Evolutionary conservation across 805 yeast species (phyloP).

Genomic region (Suhomyces kilbournensis): DNA sequence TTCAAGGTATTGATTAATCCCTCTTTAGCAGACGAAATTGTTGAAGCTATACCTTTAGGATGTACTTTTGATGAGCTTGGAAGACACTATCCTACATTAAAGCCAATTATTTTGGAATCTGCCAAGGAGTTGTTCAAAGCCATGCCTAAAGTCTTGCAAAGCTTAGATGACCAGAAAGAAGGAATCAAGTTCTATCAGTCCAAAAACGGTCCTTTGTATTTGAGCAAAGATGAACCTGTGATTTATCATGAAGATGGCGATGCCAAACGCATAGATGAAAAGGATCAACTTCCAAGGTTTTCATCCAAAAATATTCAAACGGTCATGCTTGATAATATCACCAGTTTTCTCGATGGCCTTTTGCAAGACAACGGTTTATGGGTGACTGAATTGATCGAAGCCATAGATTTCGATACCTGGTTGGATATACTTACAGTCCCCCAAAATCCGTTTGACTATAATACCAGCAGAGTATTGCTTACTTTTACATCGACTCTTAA

Average conservation of each 20-base stretch:
- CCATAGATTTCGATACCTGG: slow-evolving; percentile 43
- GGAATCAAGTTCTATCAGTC: slow-evolving; percentile 48
- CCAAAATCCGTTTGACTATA: slow-evolving; percentile 61
- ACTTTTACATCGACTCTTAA: slow-evolving; percentile 55
- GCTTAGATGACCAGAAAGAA: slow-evolving; percentile 18
- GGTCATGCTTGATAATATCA: slow-evolving; percentile 48
- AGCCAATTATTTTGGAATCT: slow-evolving; percentile 53
- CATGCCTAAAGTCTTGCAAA: slow-evolving; percentile 22
- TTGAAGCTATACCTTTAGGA: slow-evolving; percentile 60
- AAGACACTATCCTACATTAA: slow-evolving; percentile 76
- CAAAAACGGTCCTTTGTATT: slow-evolving; percentile 35
- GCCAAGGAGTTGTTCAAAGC: slow-evolving; percentile 42
- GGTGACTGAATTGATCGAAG: slow-evolving; percentile 36
- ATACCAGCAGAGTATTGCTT: slow-evolving; percentile 51
- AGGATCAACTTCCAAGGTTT: not conserved
- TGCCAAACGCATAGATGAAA: not conserved
- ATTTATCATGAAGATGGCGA: slow-evolving; percentile 39
- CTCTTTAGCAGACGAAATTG: slow-evolving; percentile 45
- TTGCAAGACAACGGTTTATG: slow-evolving; percentile 52
- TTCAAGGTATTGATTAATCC: slow-evolving; percentile 50
- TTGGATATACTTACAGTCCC: slow-evolving; percentile 46
- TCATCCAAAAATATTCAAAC: slow-evolving; percentile 52
- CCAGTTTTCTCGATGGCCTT: slow-evolving; percentile 50
- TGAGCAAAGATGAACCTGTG: slow-evolving; percentile 39
- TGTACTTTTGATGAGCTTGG: slow-evolving; percentile 73